These are phyloP conservation scores for Globisporangium heterothallicum DNA, from an alignment of 352 stramenopile species.

Conservation along the genomic window DNA sequence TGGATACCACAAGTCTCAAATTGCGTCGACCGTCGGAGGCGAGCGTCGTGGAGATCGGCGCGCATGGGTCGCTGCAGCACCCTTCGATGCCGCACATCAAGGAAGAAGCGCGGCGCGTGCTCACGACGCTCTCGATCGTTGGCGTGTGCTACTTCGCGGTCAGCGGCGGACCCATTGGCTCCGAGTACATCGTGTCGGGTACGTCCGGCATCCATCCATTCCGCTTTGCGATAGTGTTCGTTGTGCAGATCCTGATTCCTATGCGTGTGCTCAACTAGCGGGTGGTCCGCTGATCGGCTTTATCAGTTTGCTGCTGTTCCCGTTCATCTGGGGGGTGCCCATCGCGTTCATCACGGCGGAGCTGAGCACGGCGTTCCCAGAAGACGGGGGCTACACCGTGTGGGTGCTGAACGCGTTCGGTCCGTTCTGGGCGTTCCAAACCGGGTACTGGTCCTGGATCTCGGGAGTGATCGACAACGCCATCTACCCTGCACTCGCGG, in stretches of 20 bases:
- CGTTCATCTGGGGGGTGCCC: constrained; percentile 87
- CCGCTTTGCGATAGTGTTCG: not conserved
- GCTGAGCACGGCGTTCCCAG: constrained; percentile 85
- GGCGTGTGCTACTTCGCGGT: constrained; percentile 57
- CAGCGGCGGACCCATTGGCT: constrained; percentile 33
- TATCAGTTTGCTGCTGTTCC: constrained; percentile 82
- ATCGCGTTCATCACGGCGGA: constrained; percentile 92
- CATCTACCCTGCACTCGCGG: constrained; percentile 85
- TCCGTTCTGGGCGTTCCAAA: constrained; percentile 80
- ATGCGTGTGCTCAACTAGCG: constrained; percentile 7
- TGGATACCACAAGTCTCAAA: constrained; percentile 6
- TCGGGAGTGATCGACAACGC: constrained; percentile 90
- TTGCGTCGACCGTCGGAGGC: constrained; percentile 21
- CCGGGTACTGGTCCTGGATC: constrained; percentile 82
- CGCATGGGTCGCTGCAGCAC: constrained; percentile 23
- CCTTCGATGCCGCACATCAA: constrained; percentile 30
- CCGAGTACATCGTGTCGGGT: constrained; percentile 42
- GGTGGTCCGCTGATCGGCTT: constrained; percentile 71
- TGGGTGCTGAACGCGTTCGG: constrained; percentile 92
- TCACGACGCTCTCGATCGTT: constrained; percentile 51
- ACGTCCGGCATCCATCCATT: not conserved
- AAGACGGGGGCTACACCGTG: constrained; percentile 79
- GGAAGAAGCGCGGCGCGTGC: constrained; percentile 37
- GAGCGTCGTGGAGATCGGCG: constrained; percentile 28
- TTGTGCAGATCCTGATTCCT: not conserved